These are phyloP conservation scores for Sungouiozyma intestinalis DNA, from an alignment of 805 yeast genomes.

Conservation along the genomic window DNA sequence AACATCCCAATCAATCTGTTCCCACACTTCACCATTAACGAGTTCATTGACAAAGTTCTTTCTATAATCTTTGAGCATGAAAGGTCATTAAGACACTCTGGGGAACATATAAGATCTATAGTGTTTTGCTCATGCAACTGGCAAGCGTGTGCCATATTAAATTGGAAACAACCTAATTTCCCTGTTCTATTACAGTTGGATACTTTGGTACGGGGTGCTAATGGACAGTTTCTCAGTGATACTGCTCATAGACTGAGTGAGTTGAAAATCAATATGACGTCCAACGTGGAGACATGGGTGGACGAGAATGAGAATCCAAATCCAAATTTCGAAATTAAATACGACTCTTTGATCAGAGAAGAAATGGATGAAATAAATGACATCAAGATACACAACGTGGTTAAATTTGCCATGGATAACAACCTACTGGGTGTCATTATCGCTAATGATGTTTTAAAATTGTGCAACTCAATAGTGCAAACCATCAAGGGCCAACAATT, in stretches of 20 bases:
- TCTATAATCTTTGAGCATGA: constrained; percentile 69
- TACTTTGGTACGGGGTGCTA: constrained; percentile 35
- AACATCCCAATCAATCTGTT: constrained; percentile 33
- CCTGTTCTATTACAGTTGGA: constrained; percentile 84
- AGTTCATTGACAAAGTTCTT: constrained; percentile 65
- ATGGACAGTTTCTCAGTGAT: constrained; percentile 15
- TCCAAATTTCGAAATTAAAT: background rate
- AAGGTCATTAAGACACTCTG: constrained; percentile 34
- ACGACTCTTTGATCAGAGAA: background rate
- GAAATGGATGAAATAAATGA: constrained; percentile 1
- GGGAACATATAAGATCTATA: constrained; percentile 44
- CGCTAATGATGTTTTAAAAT: constrained; percentile 54
- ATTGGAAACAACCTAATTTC: constrained; percentile 98
- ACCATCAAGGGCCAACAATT: constrained; percentile 73
- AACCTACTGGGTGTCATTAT: constrained; percentile 78
- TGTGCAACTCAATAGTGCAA: constrained; percentile 68
- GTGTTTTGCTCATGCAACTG: constrained; percentile 83
- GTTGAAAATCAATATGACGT: constrained; percentile 14
- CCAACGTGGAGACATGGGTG: constrained; percentile 3
- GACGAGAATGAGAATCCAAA: constrained; percentile 11
- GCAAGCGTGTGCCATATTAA: constrained; percentile 81
- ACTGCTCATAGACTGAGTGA: constrained; percentile 23
- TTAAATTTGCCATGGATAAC: constrained; percentile 67
- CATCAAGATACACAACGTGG: constrained; percentile 55
- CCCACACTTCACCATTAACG: constrained; percentile 47